Conservation (phyloP, 108 stramenopile species). For the Nitzschia sp. region DNA sequence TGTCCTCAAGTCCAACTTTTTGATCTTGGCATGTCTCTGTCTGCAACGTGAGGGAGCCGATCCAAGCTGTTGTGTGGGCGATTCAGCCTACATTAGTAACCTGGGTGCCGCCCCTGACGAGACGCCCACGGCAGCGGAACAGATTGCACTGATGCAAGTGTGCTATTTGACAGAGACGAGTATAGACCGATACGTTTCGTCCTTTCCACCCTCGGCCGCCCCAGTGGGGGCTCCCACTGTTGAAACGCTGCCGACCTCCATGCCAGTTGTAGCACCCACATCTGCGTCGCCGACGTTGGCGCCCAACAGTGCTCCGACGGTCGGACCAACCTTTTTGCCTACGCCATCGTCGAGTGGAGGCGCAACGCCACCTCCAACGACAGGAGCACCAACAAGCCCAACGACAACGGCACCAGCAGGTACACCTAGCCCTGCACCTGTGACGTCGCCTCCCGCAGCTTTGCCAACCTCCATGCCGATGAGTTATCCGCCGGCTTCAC, state of each 20-base stretch:
- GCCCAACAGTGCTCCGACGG: slow-evolving; percentile 10
- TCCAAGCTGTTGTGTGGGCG: slow-evolving; percentile 42
- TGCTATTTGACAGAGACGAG: slow-evolving; percentile 37
- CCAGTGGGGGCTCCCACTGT: slow-evolving; percentile 15
- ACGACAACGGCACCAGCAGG: neutral
- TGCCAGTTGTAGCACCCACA: slow-evolving; percentile 19
- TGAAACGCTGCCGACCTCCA: neutral
- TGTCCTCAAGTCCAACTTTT: slow-evolving; percentile 29
- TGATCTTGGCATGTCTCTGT: slow-evolving; percentile 50
- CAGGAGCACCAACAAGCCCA: slow-evolving; percentile 11
- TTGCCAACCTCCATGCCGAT: neutral
- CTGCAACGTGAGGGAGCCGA: slow-evolving; percentile 24
- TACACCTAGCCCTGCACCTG: neutral
- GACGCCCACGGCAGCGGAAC: slow-evolving; percentile 18
- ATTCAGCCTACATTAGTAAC: slow-evolving; percentile 36
- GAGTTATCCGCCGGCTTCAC: neutral
- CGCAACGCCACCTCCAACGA: slow-evolving; percentile 19
- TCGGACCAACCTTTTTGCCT: slow-evolving; percentile 9
- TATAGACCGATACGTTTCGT: slow-evolving; percentile 24
- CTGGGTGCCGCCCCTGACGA: slow-evolving; percentile 33
- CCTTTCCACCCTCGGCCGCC: slow-evolving; percentile 13
- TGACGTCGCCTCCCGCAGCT: neutral
- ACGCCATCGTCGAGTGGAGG: slow-evolving; percentile 5
- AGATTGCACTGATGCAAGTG: slow-evolving; percentile 37
- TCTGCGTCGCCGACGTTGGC: slow-evolving; percentile 3